Evolutionary conservation across 768 basidiomycete genomes (phyloP), one percentile per base, ranked within the genome.

Genomic region (Panus rudis): DNA sequence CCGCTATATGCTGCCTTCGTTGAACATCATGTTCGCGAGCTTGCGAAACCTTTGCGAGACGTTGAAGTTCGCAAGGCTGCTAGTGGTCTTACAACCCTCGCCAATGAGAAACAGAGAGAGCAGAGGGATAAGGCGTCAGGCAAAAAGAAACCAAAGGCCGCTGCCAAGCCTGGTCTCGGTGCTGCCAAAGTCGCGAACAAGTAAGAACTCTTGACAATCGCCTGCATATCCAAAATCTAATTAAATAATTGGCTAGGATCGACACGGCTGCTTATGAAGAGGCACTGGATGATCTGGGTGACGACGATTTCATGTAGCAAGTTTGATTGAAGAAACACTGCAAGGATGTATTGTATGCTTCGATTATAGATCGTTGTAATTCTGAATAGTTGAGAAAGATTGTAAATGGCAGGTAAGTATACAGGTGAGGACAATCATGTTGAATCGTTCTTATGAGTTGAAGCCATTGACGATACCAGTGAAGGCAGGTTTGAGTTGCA

Each of bases 101-200:
- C 92, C 39, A 97, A 94, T 56, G 91, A 93, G 69, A 99, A 98
- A 68, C 89, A 93, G 67, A 88, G 80, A 65, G 90, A 90, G 58
- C 81, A 84, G 53, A 75, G 84, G 50, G 90, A 92, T 26, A 89
- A 85, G 61, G 72, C 79, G 2, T 82, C 78, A 47, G 90, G 91
- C 23, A 96, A 93, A 77, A 94, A 92, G 71, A 93, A 93, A 68
- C 65, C 73, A 34, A 86, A 87, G 65, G 63, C 71, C 6, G 63
- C 73, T 0, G 61, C 70, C 14, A 96, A 88, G 60, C 92, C 93
- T 19, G 75, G 63, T 4, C 64, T 96, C 26, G 92, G 89, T 2
- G 75, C 80, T 14, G 69, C 74, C 17, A 94, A 92, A 64, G 58
- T 71, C 12, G 64, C 73, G n/a, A 68, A 59, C 55, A 83, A 76